These are phyloP conservation scores for Cladosporium cucumerinum DNA, from an alignment of 2,329 filamentous ascomycete genomes.

Conservation along the genomic window DNA sequence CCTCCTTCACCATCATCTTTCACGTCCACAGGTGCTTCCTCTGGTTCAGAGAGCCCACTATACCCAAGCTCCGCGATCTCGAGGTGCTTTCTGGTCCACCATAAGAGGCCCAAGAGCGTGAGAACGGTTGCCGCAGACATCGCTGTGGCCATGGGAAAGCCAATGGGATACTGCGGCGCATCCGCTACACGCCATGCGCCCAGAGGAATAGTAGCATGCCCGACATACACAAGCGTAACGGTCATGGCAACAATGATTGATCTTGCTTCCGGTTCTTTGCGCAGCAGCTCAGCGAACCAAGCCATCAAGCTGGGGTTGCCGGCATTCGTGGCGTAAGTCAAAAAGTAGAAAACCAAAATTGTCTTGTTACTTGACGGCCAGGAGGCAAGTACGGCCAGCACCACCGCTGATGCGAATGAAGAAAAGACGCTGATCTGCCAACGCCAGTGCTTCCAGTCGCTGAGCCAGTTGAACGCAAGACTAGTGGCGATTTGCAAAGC, in stretches of 20 bases:
- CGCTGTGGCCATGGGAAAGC: neutral
- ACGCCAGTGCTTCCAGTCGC: slow-evolving; percentile 1
- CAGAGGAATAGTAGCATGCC: neutral
- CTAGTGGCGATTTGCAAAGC: neutral
- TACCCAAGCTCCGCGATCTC: neutral
- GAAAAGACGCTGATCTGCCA: slow-evolving; percentile 4
- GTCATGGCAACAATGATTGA: slow-evolving; percentile 1
- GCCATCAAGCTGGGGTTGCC: slow-evolving; percentile 2
- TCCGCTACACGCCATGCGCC: slow-evolving; percentile 7
- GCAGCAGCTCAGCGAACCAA: slow-evolving; percentile 3
- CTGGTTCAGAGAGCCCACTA: neutral
- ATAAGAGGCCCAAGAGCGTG: neutral
- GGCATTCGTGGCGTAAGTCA: slow-evolving; percentile 2
- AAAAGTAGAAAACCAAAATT: neutral
- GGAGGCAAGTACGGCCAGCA: neutral
- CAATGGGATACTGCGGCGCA: neutral
- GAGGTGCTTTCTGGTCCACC: neutral
- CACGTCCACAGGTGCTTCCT: neutral
- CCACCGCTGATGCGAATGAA: neutral
- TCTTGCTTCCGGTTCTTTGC: neutral
- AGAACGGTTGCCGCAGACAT: neutral
- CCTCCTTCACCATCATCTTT: neutral
- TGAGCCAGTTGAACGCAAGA: neutral
- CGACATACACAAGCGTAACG: neutral
- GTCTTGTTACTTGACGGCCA: slow-evolving; percentile 3